Base-by-base conservation (phyloP, 306 rosid genomes). In the Cajanus cajan region DNA sequence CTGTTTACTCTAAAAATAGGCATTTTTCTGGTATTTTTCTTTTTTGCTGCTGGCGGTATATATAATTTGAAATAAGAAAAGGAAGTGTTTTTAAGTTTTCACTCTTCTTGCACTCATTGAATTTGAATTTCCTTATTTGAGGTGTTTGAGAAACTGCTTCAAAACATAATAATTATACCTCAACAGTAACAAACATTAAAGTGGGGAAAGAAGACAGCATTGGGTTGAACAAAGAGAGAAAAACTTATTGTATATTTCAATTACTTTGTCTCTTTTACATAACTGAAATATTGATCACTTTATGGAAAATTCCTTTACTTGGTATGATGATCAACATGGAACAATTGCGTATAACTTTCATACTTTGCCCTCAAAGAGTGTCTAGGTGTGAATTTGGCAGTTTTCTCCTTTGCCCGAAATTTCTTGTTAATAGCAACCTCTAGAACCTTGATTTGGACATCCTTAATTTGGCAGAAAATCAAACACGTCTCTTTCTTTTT, bases 81-180 rank as follows among this genome's bases (percentile, higher is more conserved):
- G 40, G 43, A 73, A 78, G 12, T 48, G 16, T 25, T 71, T 82
- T 76, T 22, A 19, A 21, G 34, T 22, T 57, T 22, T 40, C 28
- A 48, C 68, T 47, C 58, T 36, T 24, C 61, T 50, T 51, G 54
- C 8, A 19, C 48, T 61, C 25, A 8, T 16, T 48, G 50, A 74
- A 15, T 68, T 59, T 25, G 6, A 10, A 76, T 31, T 45, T 0
- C 69, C 39, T 73, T 45, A 40, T 63, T 54, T 72, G 25, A 55
- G 67, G 51, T 72, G 78, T 34, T 34, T 41, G 74, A 40, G 52
- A 50, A 67, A 74, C 70, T 65, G 14, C 72, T 54, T 82, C 37
- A 40, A 52, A 65, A 18, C 65, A 45, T 71, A 70, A 50, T 72
- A 65, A 48, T 66, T 50, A 66, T 37, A 14, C 28, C 52, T 28